Base-by-base conservation (phyloP, 2,329 filamentous ascomycete genomes). In the Colletotrichum camelliae region DNA sequence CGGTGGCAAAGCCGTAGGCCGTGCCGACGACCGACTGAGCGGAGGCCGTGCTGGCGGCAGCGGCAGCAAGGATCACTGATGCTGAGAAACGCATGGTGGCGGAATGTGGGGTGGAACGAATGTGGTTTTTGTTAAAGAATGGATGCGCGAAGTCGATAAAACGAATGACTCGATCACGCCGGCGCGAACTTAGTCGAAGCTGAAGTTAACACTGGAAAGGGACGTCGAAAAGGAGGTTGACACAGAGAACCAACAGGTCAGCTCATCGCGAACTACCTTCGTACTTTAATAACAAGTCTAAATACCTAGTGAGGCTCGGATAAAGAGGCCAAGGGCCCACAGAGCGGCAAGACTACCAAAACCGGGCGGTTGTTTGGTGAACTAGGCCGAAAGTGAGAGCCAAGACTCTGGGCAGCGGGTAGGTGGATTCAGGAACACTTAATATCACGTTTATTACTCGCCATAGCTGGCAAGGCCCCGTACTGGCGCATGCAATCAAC, bases 61-160 rank as follows among this genome's bases (percentile, higher is more conserved):
- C 79, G 13, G 65, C 66, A 21, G 33, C 21, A 33, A 76, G 35
- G 21, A 74, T 27, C 15, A 35, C 10, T 77, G 73, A 24, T 60
- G 74, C 61, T 88, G 85, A 85, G 89, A 87, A 87, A 77, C 79
- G 35, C 62, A 79, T 39, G 18, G 73, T 48, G 18, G 13, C 55
- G 55, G 13, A 1, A 58, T 58, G 55, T 58, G 24, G 55, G 55
- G 77, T 52, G n/a, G n/a, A 57, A 39, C 8, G 16, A 18, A 27
- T 18, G 43, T 71, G 3, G 10, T 37, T n/a, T 48, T 8, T 58
- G 33, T 33, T 21, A 66, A 71, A 71, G 68, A 71, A 66, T 12
- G 68, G 60, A 71, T 55, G 60, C 60, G 68, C 66, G 33, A 31
- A 39, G 55, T 71, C 60, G 60, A 71, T 66, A 55, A 71, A 71